A percentile compares a stretch with the other conserved stretches of the same genome.
Evolutionary conservation across 2,329 filamentous ascomycete species (phyloP).

Genomic region (Nemania bipapillata): DNA sequence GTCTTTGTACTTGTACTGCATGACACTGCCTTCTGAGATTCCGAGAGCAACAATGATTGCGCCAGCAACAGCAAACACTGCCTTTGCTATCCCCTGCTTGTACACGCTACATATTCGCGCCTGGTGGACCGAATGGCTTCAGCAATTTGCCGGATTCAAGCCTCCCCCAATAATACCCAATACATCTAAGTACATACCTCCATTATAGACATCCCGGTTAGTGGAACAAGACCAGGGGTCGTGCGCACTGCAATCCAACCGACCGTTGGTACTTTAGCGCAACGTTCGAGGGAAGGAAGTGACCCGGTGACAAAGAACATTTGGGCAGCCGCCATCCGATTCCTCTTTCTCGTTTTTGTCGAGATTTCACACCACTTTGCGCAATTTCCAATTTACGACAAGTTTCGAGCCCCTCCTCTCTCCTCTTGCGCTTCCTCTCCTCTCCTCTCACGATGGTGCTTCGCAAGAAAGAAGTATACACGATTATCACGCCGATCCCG

Average conservation of each 20-base stretch:
- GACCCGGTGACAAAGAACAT: constrained; percentile 6
- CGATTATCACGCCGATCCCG: constrained; percentile 75
- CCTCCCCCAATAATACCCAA: constrained; percentile 9
- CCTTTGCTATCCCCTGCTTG: not conserved
- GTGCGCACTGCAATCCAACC: not conserved
- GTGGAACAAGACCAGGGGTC: constrained; percentile 15
- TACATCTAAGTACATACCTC: not conserved
- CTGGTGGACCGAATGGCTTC: not conserved
- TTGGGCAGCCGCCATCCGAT: not conserved
- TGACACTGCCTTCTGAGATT: not conserved
- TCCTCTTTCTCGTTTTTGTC: not conserved
- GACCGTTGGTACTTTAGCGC: not conserved
- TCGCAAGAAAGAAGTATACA: constrained; percentile 73
- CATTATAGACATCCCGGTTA: constrained; percentile 13
- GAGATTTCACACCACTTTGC: constrained; percentile 3
- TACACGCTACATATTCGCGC: not conserved
- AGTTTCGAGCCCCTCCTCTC: constrained; percentile 4
- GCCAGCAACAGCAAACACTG: not conserved
- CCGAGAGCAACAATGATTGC: not conserved
- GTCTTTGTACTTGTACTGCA: not conserved
- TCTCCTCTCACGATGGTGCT: constrained; percentile 57
- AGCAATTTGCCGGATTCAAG: not conserved
- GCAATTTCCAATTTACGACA: not conserved
- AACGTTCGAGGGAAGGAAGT: not conserved
- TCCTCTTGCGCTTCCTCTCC: constrained; percentile 15